phyloP scores from a whole-genome alignment of 2,329 filamentous ascomycete genomes.

The Venturia nashicola region DNA sequence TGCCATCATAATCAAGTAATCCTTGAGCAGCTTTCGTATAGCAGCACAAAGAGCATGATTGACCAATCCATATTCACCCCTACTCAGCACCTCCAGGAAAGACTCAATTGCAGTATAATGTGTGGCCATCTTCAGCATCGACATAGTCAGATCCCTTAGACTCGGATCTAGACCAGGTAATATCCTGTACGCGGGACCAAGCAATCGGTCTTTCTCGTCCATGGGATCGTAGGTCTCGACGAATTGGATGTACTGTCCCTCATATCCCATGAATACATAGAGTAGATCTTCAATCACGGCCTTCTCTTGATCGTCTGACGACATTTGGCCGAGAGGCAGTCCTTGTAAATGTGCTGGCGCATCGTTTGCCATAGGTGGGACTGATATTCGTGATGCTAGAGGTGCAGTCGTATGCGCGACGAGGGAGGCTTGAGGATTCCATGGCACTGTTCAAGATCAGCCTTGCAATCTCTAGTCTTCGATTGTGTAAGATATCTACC shows the following conservation, averaged over 20 bases:
- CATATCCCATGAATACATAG: conserved; percentile 95
- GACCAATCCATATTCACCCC: conserved; percentile 84
- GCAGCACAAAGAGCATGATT: conserved; percentile 95
- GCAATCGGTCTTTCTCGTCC: conserved; percentile 75
- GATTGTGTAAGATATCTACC: conserved; percentile 14
- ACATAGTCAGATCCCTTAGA: conserved; percentile 70
- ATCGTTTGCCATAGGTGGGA: conserved; percentile 49
- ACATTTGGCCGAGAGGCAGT: conserved; percentile 54
- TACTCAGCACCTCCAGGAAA: conserved; percentile 88
- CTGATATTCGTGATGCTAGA: conserved; percentile 54
- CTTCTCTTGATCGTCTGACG: conserved; percentile 71
- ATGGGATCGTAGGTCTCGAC: conserved; percentile 68
- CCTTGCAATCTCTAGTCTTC: background rate
- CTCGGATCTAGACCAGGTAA: conserved; percentile 80
- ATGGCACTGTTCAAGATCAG: conserved; percentile 25
- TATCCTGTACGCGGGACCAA: conserved; percentile 71
- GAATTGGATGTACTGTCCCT: conserved; percentile 94
- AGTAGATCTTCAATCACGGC: conserved; percentile 81
- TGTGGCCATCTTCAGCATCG: conserved; percentile 88
- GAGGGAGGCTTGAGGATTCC: conserved; percentile 71
- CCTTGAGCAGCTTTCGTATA: conserved; percentile 79
- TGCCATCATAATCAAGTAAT: conserved; percentile 85
- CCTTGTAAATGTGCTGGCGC: conserved; percentile 60
- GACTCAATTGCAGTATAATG: conserved; percentile 85
- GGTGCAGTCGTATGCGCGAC: conserved; percentile 59